Evolutionary conservation across 192 early-diverging fungal species (phyloP).

Genomic region (Umbelopsis sp.): DNA sequence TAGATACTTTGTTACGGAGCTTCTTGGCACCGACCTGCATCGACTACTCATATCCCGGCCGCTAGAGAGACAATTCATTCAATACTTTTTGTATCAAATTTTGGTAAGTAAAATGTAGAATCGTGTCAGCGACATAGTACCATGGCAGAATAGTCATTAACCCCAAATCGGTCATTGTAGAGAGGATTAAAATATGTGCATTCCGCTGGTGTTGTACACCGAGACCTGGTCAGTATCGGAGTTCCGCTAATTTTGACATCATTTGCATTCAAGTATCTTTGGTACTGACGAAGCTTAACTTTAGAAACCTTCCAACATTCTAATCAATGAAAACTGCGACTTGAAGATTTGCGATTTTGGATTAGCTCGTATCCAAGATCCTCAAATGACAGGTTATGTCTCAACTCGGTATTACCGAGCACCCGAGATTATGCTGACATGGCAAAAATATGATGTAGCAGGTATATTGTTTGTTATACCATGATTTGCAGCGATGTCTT

Average conservation of each 20-base stretch:
- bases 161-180: conserved; percentile 20
- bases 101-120: conserved; percentile 51
- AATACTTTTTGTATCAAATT: conserved; percentile 98
- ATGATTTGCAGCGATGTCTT: background rate
- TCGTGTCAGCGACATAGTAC: too few relatives aligned
- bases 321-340: conserved; percentile 98
- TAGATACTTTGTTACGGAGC: conserved; percentile 95
- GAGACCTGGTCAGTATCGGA: conserved; percentile 82
- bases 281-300: background rate
- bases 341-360: conserved; percentile 99
- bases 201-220: conserved; percentile 93
- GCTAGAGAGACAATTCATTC: conserved; percentile 92
- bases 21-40: conserved; percentile 95
- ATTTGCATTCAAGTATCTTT: background rate
- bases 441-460: conserved; percentile 96
- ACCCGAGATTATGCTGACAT: conserved; percentile 97
- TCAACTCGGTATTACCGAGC: conserved; percentile 97
- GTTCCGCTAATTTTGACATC: background rate
- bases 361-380: conserved; percentile 90
- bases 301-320: conserved; percentile 92
- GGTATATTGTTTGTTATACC: conserved; percentile 26
- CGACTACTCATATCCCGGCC: conserved; percentile 87
- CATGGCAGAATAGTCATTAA: background rate
- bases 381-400: conserved; percentile 99
- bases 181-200: conserved; percentile 93